Base-by-base conservation (phyloP, 2,329 filamentous ascomycete species). In the Fusarium brevicatenulatum region DNA sequence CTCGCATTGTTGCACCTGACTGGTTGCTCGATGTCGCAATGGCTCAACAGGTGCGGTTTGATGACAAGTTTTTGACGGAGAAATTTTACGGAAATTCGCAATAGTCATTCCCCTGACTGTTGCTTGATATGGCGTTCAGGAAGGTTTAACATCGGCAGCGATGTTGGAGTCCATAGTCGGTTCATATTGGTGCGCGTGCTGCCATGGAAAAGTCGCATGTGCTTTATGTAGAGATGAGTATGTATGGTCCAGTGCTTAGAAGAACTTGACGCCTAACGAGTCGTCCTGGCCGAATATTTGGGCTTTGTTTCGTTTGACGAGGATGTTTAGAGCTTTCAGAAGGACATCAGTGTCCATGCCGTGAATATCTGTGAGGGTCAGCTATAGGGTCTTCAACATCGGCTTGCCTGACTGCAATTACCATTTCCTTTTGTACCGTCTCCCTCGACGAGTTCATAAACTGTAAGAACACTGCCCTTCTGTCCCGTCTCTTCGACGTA, bases 221-320 rank as follows among this genome's bases (percentile, higher is more conserved):
- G 42, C 46, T 49, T 68, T 62, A 71, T 63, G 64, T 74, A 73
- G 63, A 71, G 59, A 72, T 64, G 68, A 67, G 58, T 46, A 52
- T 63, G n/a, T 25, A 63, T 67, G 54, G 63, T 32, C 46, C n/a
- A 69, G 58, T 60, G 44, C 53, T 91, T 85, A 98, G 81, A 98
- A 98, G 85, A 99, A 98, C 85, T 99, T 99, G 73, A 98, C 94
- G 78, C 96, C 96, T 78, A 93, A 90, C 68, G 93, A 93, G 80
- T 95, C 94, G 78, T 95, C 95, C 60, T 90, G 89, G 39, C 95
- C 95, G 84, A 99, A 98, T 32, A 98, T 91, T 82, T 98, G 95
- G 19, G 95, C 95, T 83, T 93, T 97, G 75, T 95, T 95, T 71
- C 92, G 89, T 86, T 97, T 97, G 40, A 97, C 95, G 54, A 98